Conservation (phyloP, 441 rosid genomes). For the Erodium trifolium region DNA sequence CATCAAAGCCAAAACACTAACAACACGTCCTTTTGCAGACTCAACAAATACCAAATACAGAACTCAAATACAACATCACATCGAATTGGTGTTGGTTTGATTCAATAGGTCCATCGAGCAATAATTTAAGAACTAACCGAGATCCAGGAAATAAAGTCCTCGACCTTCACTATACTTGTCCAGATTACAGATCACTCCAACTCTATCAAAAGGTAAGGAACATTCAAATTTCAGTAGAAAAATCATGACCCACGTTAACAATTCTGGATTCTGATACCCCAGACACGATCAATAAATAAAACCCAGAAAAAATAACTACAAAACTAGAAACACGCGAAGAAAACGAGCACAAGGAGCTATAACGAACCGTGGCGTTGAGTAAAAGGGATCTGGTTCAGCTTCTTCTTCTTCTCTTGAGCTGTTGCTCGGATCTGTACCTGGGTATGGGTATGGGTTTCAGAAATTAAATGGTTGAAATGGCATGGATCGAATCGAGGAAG, state of each 20-base stretch:
- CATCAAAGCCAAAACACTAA: neutral
- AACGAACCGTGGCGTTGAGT: neutral
- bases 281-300: neutral
- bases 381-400: neutral
- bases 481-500: neutral
- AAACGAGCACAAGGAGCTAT: neutral
- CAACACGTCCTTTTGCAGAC: neutral
- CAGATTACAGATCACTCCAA: neutral
- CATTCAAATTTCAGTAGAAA: neutral
- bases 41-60: too few species aligned
- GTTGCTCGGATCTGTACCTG: neutral
- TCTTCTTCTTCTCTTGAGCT: neutral
- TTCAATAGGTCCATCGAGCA: neutral
- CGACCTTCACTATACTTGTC: neutral
- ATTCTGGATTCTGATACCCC: slow-evolving; percentile 2
- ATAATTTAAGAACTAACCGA: neutral
- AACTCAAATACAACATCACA: too few species aligned
- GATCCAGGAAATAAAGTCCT: neutral
- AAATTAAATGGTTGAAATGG: neutral
- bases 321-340: neutral
- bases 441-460: neutral
- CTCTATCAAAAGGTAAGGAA: neutral
- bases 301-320: neutral
- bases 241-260: neutral
- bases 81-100: neutral